These are phyloP conservation scores for Eimeria brunetti DNA, from an alignment of 169 alveolate species.

Conservation along the genomic window DNA sequence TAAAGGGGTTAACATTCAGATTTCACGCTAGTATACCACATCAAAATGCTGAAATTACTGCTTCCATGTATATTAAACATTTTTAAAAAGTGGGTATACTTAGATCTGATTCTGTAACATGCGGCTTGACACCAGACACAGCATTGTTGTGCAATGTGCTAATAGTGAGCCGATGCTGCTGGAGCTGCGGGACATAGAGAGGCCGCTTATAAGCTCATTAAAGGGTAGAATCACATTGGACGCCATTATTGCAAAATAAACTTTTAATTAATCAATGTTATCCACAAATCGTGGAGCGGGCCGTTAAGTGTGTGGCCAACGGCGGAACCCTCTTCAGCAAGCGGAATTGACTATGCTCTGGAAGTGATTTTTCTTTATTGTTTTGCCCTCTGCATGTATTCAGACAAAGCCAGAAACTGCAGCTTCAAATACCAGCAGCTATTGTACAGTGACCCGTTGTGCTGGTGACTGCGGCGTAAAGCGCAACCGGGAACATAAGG, in stretches of 20 bases:
- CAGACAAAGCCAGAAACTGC: not conserved
- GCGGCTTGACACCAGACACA: no score
- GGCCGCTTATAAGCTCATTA: not conserved
- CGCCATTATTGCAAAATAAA: not conserved
- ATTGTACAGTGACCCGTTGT: not conserved
- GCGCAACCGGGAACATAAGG: not conserved
- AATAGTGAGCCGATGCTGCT: not conserved
- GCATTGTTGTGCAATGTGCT: no score
- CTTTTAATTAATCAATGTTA: not conserved
- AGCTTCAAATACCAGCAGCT: not conserved
- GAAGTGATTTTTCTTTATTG: not conserved
- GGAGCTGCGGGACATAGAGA: not conserved
- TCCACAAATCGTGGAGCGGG: no score
- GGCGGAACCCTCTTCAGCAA: no score
- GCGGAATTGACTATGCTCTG: not conserved
- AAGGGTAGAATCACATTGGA: not conserved
- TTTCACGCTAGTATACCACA: not conserved
- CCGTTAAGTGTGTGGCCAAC: no score
- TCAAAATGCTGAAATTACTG: not conserved
- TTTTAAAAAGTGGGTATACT: no score
- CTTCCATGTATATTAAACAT: not conserved
- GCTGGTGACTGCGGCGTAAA: not conserved
- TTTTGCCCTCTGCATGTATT: not conserved
- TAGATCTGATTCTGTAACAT: no score
- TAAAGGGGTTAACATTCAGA: not conserved